These are phyloP conservation scores for Schoenoplectus tabernaemontani DNA, from an alignment of 202 grass and related monocot genomes.

Conservation along the genomic window DNA sequence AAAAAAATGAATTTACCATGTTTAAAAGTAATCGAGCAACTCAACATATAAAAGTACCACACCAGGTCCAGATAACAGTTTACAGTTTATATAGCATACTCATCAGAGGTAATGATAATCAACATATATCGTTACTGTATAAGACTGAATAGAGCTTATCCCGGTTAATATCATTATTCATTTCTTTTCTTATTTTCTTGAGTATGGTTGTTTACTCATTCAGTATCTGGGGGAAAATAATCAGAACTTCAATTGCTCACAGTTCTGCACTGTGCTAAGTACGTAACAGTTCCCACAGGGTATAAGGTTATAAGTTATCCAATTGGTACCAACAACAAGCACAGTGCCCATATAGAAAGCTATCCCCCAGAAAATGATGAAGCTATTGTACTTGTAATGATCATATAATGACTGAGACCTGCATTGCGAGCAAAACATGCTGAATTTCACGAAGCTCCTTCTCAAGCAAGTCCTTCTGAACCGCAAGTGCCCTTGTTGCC, in stretches of 20 bases:
- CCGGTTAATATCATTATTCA: neutral
- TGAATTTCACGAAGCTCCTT: constrained; percentile 71
- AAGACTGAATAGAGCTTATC: neutral
- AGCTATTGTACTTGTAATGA: neutral
- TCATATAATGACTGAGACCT: constrained; percentile 35
- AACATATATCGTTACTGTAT: neutral
- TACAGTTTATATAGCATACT: neutral
- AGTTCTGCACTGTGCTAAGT: neutral
- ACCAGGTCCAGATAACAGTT: neutral
- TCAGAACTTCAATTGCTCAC: neutral
- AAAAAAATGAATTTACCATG: neutral
- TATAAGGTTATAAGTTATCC: neutral
- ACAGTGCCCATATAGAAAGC: neutral
- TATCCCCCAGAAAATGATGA: neutral
- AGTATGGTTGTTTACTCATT: neutral
- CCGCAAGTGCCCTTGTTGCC: constrained; percentile 42
- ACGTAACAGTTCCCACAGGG: neutral
- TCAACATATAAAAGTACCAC: neutral
- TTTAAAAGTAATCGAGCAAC: neutral
- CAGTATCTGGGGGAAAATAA: neutral
- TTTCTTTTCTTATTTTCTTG: neutral
- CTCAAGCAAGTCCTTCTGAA: constrained; percentile 47
- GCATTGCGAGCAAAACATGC: constrained; percentile 70
- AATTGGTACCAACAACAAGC: neutral
- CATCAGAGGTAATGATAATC: neutral